Base-by-base conservation (phyloP, 805 yeast genomes). In the Wickerhamiella bombiphila region DNA sequence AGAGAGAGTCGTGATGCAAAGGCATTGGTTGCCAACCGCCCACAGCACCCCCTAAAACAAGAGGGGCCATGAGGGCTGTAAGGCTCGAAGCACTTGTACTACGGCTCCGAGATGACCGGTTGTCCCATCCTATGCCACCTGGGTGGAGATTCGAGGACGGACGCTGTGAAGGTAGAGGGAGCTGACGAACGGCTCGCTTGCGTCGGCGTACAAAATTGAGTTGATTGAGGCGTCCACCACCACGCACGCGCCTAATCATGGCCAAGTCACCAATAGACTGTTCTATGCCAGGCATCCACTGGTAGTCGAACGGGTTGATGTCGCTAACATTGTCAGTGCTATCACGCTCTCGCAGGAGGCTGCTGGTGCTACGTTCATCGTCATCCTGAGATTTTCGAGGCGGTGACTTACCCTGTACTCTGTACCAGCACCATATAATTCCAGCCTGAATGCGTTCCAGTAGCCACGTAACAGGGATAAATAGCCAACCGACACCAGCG, bases 41-140 rank as follows among this genome's bases (percentile, higher is more conserved):
- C 32, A 70, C 65, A 3, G 75, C 74, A 26, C 75, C 75, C 21
- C 73, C 72, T 8, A 70, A 72, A 38, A 68, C 60, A 14, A 70
- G 64, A 1, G 75, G 75, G 4, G 70, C 71, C 68, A 70, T 65
- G 42, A 48, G 48, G 2, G 48, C 52, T 8, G 45, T 52, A 19
- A 41, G 28, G 2, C 48, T 43, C 37, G 43, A 35, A 6, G 39
- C 38, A 16, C 36, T 39, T 5, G 50, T 46, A 21, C 40, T 36
- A 2, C 22, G 39, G 42, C 22, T 35, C 13, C 26, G 9, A 13
- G 11, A 9, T 9, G 9, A 13, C 26, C 11, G 26, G 13, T 24
- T 24, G 13, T 9, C 11, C 26, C 26, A 9, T 13, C 13, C 26
- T 24, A 24, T 13, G 3, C 11, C 29, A 21, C 30, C 13, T n/a